Evolutionary conservation across 2,329 filamentous ascomycete species (phyloP), one percentile per base, ranked within the genome.

Genomic region (Calonectria naviculata): DNA sequence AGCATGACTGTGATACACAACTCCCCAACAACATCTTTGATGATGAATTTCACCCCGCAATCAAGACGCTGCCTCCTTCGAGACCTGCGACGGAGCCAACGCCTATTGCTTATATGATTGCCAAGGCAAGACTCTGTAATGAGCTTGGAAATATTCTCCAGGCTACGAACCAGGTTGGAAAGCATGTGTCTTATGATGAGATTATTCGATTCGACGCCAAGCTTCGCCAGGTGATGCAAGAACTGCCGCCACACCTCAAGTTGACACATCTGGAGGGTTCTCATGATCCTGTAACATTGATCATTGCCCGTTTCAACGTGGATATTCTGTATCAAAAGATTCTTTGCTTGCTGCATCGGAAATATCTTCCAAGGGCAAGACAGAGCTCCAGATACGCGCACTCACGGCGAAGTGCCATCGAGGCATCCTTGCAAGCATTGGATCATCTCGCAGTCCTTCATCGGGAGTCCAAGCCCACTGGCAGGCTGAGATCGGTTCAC

Each of bases 291-390:
- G 91, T 97, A 81, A 94, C 94, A 29, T 89, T 97, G 71, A 92
- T 98, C 69, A 93, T 97, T 85, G 93, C 95, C 63, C 92, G 95
- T 31, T 95, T 95, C 80, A 93, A 93, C 68, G 85, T 98, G 36
- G 94, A 97, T 72, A 92, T 97, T 61, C 85, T 98, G 6, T 97
- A 95, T 80, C 92, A 97, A 74, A 98, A 97, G 84, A 93, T 95
- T 21, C 89, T 97, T 77, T 97, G 95, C 78, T 90, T 98, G 26
- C 89, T 99, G 44, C 97, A 99, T 82, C 90, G 95, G 62, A 95
- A 95, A 74, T 98, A 97, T 81, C 89, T 98, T 69, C 87, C 90
- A n/a, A 90, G 92, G 70, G 94, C 95, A 6, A 88, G 93, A 58
- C 90, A 93, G 70, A 97, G 96, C 76, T 87, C 93, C 12, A 90